Percentiles rank a stretch among this genome's conserved stretches.
Conservation (phyloP, 2,329 filamentous ascomycete species). For the Hymenoscyphus salicellus region DNA sequence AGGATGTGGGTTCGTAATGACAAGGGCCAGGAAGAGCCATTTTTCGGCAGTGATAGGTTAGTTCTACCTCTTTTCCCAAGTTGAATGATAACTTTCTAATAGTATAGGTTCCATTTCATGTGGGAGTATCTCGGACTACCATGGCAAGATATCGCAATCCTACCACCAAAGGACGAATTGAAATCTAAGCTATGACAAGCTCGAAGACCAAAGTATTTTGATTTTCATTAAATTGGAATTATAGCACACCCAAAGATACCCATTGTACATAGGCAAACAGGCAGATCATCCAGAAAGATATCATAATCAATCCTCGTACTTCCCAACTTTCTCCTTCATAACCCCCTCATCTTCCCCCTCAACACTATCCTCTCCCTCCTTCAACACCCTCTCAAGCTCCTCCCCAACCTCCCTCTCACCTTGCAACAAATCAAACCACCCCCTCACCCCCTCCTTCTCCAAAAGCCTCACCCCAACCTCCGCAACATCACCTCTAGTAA, state of each 20-base stretch:
- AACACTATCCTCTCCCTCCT: constrained; percentile 48
- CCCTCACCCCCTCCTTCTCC: constrained; percentile 42
- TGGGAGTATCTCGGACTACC: constrained; percentile 64
- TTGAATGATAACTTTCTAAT: not conserved
- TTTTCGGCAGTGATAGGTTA: constrained; percentile 73
- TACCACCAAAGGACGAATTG: constrained; percentile 30
- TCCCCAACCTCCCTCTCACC: constrained; percentile 48
- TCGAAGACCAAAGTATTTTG: not conserved
- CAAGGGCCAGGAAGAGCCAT: constrained; percentile 59
- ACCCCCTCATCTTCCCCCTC: constrained; percentile 47
- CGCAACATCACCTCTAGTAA: constrained; percentile 60
- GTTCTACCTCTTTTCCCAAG: constrained; percentile 17
- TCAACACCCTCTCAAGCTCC: constrained; percentile 49
- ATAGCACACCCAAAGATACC: not conserved
- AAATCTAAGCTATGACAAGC: constrained; percentile 25
- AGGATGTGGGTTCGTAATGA: constrained; percentile 62
- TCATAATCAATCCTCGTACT: constrained; percentile 3
- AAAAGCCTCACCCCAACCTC: constrained; percentile 55
- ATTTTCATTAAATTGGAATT: not conserved
- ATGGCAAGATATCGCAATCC: constrained; percentile 52
- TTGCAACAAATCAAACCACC: constrained; percentile 56
- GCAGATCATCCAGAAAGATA: not conserved
- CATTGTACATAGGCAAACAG: not conserved
- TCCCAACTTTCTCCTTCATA: constrained; percentile 24
- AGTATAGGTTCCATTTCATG: constrained; percentile 61